Base-by-base conservation (phyloP, 2,329 filamentous ascomycete species). In the Fusarium nygamai region DNA sequence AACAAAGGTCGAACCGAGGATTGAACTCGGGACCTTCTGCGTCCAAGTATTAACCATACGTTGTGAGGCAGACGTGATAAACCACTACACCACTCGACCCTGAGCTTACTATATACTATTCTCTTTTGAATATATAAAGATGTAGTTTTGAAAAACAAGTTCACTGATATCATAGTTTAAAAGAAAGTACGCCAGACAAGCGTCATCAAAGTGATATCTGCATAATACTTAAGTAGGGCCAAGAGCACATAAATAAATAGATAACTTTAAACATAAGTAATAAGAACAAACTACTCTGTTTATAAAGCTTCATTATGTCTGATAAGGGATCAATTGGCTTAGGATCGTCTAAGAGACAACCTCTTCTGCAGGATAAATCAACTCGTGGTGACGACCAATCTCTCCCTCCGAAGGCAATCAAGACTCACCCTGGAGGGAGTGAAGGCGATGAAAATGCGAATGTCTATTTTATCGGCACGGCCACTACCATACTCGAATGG, bases 401-500 rank as follows among this genome's bases (percentile, higher is more conserved):
- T 19, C 56, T 71, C 27, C 54, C 61, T 38, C 33, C 58, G 22
- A 73, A 70, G 19, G 54, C 58, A 24, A 71, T 53, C 34, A 73
- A 76, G 29, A 67, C 67, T 39, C 74, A 76, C 22, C 73, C 73
- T 12, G 46, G 19, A 4, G 73, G 71, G 13, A 67, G 47, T 39
- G 53, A 67, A 50, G 60, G 50, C n/a, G 61, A 63, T 34, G 68
- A 76, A 48, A 54, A 77, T 53, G 73, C 66, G 41, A 86, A 84
- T 61, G 74, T 89, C 48, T 87, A 85, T 80, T 90, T 90, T 76
- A 85, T 90, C 47, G 88, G 88, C 24, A 90, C 85, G 9, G 88
- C 88, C 10, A 90, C 88, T 6, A 89, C 87, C 1, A 82, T 90
- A 44, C 80, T 90, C 17, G 85, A 88, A 78, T 90, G 86, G 86